phyloP scores from a whole-genome alignment of 257 asterid genomes.

The Scutellaria barbata region DNA sequence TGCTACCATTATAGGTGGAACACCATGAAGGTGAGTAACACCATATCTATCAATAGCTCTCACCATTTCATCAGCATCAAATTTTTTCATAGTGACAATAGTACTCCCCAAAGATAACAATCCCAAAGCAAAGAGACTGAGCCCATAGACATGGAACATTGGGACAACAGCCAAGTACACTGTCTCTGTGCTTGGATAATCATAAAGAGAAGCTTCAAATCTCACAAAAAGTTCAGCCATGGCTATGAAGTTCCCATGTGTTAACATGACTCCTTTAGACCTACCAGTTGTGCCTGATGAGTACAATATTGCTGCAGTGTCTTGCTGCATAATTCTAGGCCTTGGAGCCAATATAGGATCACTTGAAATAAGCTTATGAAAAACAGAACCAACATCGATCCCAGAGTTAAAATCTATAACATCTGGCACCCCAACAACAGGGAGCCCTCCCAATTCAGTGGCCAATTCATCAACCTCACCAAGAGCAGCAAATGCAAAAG shows the following conservation, averaged over 20 bases:
- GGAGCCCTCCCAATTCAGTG: constrained; percentile 44
- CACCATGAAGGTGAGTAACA: constrained; percentile 68
- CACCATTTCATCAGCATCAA: constrained; percentile 65
- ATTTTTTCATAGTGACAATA: constrained; percentile 65
- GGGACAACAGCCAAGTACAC: constrained; percentile 72
- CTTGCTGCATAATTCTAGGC: constrained; percentile 59
- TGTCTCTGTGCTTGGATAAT: constrained; percentile 44
- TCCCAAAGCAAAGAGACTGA: constrained; percentile 68
- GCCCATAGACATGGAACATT: constrained; percentile 82
- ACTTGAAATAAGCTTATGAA: constrained; percentile 53
- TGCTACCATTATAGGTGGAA: constrained; percentile 66
- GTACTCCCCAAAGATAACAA: constrained; percentile 72
- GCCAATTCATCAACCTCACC: constrained; percentile 48
- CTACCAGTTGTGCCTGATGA: constrained; percentile 83
- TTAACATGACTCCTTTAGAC: constrained; percentile 69
- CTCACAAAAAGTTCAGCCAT: constrained; percentile 62
- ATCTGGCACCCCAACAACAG: constrained; percentile 63
- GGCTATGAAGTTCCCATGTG: constrained; percentile 76
- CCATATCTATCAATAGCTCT: constrained; percentile 61
- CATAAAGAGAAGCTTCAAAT: constrained; percentile 68
- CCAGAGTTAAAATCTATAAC: constrained; percentile 31
- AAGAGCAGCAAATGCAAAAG: constrained; percentile 50
- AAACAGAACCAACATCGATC: constrained; percentile 36
- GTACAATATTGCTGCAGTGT: constrained; percentile 72
- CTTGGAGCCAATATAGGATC: constrained; percentile 63